Conservation (phyloP, 139 green algal genomes). For the Tetraselmis chui region DNA sequence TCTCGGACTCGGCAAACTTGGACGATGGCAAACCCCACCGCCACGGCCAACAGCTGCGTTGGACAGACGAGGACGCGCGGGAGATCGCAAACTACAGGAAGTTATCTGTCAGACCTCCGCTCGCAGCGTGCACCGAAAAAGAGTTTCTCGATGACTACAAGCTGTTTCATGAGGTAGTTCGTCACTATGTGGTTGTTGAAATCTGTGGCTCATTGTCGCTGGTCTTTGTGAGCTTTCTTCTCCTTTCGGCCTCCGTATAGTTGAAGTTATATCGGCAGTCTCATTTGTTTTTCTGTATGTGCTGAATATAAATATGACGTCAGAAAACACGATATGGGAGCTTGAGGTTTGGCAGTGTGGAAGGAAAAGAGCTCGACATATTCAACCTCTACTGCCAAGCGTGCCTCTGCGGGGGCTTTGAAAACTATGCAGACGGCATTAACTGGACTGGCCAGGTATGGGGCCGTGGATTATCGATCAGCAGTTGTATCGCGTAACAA, state of each 20-base stretch:
- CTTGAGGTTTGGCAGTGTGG: not conserved
- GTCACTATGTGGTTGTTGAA: too few relatives aligned
- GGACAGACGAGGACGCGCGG: not conserved
- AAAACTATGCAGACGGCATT: not conserved
- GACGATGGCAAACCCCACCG: not conserved
- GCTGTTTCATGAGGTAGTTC: not conserved
- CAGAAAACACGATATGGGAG: not conserved
- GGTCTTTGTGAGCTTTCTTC: not conserved
- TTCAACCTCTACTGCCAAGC: not conserved
- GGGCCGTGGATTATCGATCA: too few relatives aligned
- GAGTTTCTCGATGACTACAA: not conserved
- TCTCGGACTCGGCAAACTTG: not conserved
- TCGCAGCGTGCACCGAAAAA: not conserved
- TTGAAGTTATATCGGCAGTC: not conserved
- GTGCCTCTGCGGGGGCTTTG: not conserved
- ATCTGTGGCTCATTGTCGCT: too few relatives aligned
- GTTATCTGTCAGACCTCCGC: not conserved
- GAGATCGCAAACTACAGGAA: not conserved
- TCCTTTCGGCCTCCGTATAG: not conserved
- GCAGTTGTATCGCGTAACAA: too few relatives aligned
- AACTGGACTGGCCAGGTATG: not conserved
- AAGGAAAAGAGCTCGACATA: not conserved
- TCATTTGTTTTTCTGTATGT: not conserved
- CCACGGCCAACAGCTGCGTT: not conserved
- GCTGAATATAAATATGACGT: not conserved